Conservation (phyloP, 495 filamentous ascomycete genomes). For the Penicillium robsamsonii region DNA sequence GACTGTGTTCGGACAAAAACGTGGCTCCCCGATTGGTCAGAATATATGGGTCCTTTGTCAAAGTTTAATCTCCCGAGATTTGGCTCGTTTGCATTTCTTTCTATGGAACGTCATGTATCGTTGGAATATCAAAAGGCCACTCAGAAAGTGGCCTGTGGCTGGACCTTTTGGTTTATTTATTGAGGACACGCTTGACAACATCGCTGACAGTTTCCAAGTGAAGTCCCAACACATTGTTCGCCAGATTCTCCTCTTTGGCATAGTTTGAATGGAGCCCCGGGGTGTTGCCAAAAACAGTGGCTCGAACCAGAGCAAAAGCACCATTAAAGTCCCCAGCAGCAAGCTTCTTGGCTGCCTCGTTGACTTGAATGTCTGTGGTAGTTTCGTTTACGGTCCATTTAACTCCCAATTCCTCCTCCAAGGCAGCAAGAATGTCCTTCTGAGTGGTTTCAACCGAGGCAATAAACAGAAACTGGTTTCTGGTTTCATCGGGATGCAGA, state of each 20-base stretch:
- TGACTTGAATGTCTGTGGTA: conserved; percentile 29
- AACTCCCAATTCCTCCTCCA: conserved; percentile 42
- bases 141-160: background rate
- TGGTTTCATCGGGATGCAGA: conserved; percentile 36
- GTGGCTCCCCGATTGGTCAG: conserved; percentile 18
- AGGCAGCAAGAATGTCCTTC: conserved; percentile 41
- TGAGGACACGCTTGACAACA: conserved; percentile 25
- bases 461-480: conserved; percentile 50
- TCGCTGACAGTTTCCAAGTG: conserved; percentile 28
- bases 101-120: too few relatives aligned
- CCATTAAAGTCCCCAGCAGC: conserved; percentile 36
- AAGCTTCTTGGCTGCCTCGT: conserved; percentile 31
- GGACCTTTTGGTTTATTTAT: background rate
- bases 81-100: conserved; percentile 8
- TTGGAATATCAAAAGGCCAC: background rate
- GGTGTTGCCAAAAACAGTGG: conserved; percentile 25
- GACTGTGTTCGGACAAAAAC: conserved; percentile 9
- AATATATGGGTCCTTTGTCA: background rate
- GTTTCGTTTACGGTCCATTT: conserved; percentile 40
- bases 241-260: conserved; percentile 24
- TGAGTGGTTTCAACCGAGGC: conserved; percentile 46
- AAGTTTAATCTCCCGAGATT: background rate
- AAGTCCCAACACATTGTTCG: conserved; percentile 34
- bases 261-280: conserved; percentile 31
- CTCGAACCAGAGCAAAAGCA: conserved; percentile 28